These are phyloP conservation scores for Asterella californica DNA, from an alignment of 225 moss, liverwort and hornwort species.

Conservation along the genomic window DNA sequence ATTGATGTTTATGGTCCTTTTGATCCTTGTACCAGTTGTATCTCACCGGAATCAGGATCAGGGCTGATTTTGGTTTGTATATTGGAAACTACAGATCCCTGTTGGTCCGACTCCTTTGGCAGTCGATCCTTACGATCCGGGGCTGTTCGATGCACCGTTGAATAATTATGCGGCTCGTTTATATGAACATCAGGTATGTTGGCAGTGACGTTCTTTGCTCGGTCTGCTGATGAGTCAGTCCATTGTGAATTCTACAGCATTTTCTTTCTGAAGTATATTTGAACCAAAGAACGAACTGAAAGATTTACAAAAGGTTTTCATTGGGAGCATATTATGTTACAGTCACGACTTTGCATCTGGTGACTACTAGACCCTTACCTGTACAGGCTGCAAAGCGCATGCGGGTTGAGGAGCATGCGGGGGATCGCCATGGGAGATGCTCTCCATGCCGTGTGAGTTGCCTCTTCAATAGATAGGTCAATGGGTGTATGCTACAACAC, in stretches of 20 bases:
- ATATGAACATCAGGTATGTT: conserved; percentile 41
- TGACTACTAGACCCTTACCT: background rate
- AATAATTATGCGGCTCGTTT: conserved; percentile 33
- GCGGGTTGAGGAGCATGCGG: conserved; percentile 46
- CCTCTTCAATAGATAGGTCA: background rate
- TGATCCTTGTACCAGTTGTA: background rate
- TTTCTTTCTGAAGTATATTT: no score
- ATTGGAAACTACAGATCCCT: conserved; percentile 40
- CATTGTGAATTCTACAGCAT: background rate
- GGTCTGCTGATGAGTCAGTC: background rate
- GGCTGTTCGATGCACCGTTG: conserved; percentile 32
- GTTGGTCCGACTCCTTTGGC: conserved; percentile 40
- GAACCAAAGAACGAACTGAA: background rate
- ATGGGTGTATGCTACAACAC: background rate
- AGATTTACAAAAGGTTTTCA: background rate
- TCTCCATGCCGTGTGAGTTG: conserved; percentile 44
- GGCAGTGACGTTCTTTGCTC: background rate
- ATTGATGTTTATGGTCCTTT: background rate
- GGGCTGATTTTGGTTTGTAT: conserved; percentile 16
- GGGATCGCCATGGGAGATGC: conserved; percentile 38
- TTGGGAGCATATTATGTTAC: background rate
- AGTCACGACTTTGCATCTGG: background rate
- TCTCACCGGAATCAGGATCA: background rate
- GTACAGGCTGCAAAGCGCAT: conserved; percentile 46
- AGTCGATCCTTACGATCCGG: conserved; percentile 41